Percentiles rank a stretch among this genome's conserved stretches.
Conservation (phyloP, 1,284 basidiomycete species). For the Termitomyces sp. region DNA sequence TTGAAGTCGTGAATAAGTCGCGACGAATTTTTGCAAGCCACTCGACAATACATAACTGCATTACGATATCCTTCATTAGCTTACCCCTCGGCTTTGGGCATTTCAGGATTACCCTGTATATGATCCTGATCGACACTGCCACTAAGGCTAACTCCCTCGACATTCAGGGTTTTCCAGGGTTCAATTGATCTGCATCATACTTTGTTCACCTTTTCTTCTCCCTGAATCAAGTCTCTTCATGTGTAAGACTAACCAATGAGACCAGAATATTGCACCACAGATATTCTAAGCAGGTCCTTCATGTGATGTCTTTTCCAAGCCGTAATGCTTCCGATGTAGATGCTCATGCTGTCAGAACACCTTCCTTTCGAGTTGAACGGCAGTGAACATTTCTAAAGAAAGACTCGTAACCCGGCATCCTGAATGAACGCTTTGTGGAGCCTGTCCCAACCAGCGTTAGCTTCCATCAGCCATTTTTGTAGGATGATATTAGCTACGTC, state of each 20-base stretch:
- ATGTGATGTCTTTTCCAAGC: background rate
- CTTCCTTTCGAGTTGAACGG: background rate
- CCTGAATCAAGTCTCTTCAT: background rate
- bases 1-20: background rate
- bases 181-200: conserved; percentile 12
- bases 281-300: background rate
- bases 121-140: conserved; percentile 21
- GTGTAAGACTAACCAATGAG: too few relatives aligned
- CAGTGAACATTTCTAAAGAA: background rate
- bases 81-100: conserved; percentile 16
- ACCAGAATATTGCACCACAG: background rate
- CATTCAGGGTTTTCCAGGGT: conserved; percentile 17
- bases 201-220: background rate
- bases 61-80: conserved; percentile 3
- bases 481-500: background rate
- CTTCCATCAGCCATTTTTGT: conserved; percentile 3
- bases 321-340: background rate
- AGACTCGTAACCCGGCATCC: background rate
- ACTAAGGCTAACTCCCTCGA: conserved; percentile 9
- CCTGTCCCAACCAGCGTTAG: background rate
- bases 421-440: conserved; percentile 1
- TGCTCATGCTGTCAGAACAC: conserved; percentile 14
- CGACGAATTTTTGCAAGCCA: background rate
- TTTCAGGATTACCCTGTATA: conserved; percentile 8
- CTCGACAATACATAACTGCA: background rate